Evolutionary conservation across 2,329 filamentous ascomycete species (phyloP).

Genomic region (Myotisia sp.): DNA sequence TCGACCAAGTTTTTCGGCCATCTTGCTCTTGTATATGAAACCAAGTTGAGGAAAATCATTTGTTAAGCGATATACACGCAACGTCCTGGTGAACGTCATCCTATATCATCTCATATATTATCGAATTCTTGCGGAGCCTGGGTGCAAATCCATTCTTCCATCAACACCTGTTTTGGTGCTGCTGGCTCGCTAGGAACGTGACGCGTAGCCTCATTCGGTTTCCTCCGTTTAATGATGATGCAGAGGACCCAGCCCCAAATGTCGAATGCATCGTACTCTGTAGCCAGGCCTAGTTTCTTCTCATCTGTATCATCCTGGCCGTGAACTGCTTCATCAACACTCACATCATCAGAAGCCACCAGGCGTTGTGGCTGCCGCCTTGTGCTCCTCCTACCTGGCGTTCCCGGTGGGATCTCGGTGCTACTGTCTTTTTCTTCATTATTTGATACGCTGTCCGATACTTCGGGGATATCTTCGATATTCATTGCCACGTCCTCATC

Average conservation of each 20-base stretch:
- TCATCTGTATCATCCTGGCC: conserved; percentile 43
- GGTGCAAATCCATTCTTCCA: conserved; percentile 83
- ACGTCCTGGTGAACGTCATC: no score
- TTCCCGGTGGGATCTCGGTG: not conserved
- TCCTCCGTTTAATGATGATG: conserved; percentile 66
- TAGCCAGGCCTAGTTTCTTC: conserved; percentile 78
- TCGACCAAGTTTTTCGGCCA: no score
- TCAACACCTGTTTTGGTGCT: conserved; percentile 42
- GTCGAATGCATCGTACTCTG: conserved; percentile 85
- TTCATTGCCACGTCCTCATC: conserved; percentile 40
- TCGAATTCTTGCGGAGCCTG: conserved; percentile 37
- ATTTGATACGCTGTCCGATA: conserved; percentile 13
- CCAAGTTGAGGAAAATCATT: no score
- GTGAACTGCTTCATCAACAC: conserved; percentile 12
- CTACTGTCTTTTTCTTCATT: conserved; percentile 13
- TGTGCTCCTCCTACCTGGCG: conserved; percentile 15
- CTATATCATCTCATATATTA: conserved; percentile 28
- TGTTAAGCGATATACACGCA: no score
- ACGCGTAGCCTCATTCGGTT: conserved; percentile 20
- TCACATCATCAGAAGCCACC: conserved; percentile 34
- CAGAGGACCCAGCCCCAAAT: conserved; percentile 91
- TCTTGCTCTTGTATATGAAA: no score
- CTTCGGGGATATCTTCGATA: conserved; percentile 44
- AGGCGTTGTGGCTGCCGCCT: conserved; percentile 19
- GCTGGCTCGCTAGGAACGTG: conserved; percentile 15